Base-by-base conservation (phyloP, 768 basidiomycete genomes). In the Phaeotremella fagi region DNA sequence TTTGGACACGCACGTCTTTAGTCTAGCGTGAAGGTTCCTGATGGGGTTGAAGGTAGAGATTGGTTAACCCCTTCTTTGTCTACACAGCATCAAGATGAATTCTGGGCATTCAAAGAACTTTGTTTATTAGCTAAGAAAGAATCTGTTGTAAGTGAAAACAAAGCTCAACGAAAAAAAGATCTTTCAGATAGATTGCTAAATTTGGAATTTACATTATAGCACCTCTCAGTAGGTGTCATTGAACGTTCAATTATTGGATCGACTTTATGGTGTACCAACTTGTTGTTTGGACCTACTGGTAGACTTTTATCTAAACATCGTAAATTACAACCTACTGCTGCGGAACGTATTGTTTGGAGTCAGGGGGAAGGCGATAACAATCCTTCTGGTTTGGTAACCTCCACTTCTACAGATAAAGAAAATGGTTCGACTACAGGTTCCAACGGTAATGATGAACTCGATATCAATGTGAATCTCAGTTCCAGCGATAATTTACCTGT, bases 251-350 rank as follows among this genome's bases (percentile, higher is more conserved):
- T 51, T 7, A 41, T 57, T 4, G 59, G 59, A 14, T 44, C 55
- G 15, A 65, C 63, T 27, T 35, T 65, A 26, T 65, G 53, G 48
- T 65, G 63, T 31, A 59, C 56, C 35, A 59, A 55, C 33, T 23
- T 65, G 24, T 45, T 65, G 4, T 54, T 65, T 45, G 42, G 45
- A 4, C 60, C 57, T 2, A 26, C 14, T 14, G 63, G 63, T 6
- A 28, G 24, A 27, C 57, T 65, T 11, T 46, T 65, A 5, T 58
- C 59, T 1, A 57, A 50, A 31, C 63, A 65, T 46, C 50, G 63
- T 16, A 65, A 65, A 33, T 20, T 65, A 3, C 63, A 61, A 41
- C 59, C 63, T 24, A 60, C 59, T 1, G 63, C 63, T 5, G 59
- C 63, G 3, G 59, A 60, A 37, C 36, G 59, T 5, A 57, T 64